Percentiles rank a stretch among this genome's conserved stretches.
These are phyloP conservation scores for Vachellia pachyceras DNA, from an alignment of 306 rosid genomes.

Conservation along the genomic window DNA sequence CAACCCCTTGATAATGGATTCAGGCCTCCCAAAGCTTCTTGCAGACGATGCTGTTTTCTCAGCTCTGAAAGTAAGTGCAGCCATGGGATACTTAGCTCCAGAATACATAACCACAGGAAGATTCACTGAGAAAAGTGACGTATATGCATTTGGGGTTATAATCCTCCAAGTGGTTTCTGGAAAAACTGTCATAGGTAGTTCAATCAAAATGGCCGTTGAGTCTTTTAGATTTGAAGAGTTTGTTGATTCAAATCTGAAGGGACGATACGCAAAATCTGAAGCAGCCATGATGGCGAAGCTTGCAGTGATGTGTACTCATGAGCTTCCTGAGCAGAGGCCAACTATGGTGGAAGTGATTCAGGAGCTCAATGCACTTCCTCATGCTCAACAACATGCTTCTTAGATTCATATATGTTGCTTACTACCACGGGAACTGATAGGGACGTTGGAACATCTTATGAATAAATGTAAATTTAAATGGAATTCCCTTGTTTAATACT, in stretches of 20 bases:
- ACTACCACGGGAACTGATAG: background rate
- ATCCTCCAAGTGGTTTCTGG: conserved; percentile 86
- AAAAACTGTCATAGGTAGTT: conserved; percentile 55
- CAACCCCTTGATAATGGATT: conserved; percentile 75
- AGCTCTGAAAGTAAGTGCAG: conserved; percentile 91
- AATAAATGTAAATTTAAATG: conserved; percentile 28
- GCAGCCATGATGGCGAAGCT: conserved; percentile 67
- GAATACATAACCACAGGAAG: conserved; percentile 94
- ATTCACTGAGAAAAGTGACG: conserved; percentile 86
- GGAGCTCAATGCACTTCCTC: conserved; percentile 52
- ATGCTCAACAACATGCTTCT: conserved; percentile 31
- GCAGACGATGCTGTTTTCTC: conserved; percentile 94
- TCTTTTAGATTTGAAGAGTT: conserved; percentile 61
- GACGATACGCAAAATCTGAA: conserved; percentile 64
- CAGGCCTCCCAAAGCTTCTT: conserved; percentile 86
- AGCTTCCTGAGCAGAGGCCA: conserved; percentile 76
- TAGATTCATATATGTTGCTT: conserved; percentile 16
- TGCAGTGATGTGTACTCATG: conserved; percentile 70
- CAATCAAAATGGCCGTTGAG: conserved; percentile 60
- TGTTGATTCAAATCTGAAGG: conserved; percentile 61
- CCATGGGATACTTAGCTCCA: conserved; percentile 97
- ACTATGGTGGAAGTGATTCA: conserved; percentile 55
- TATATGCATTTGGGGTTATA: conserved; percentile 90
- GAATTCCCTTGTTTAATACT: conserved; percentile 1
- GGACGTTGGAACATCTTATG: conserved; percentile 22